These are phyloP conservation scores for Neolentinus lepideus DNA, from an alignment of 1,284 basidiomycete genomes.

Conservation along the genomic window DNA sequence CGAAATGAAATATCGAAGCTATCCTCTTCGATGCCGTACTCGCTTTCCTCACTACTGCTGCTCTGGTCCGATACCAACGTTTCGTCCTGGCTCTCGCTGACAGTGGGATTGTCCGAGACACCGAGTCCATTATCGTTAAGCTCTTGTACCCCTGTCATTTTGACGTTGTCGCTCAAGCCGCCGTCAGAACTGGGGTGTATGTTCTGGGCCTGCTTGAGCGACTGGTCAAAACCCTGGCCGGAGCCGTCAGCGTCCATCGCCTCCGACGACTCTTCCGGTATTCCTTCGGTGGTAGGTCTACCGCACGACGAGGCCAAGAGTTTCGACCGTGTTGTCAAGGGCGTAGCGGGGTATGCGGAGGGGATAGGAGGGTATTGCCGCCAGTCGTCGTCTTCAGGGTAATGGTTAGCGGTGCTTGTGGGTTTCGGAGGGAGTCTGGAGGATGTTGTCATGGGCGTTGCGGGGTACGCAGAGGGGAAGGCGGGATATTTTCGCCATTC, in stretches of 20 bases:
- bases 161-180: constrained; percentile 47
- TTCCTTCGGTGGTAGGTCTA: not conserved
- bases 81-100: not conserved
- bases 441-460: constrained; percentile 30
- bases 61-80: not conserved
- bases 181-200: constrained; percentile 48
- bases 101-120: not conserved
- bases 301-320: constrained; percentile 12
- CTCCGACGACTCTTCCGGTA: constrained; percentile 2
- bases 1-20: constrained; percentile 1
- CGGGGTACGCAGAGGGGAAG: constrained; percentile 44
- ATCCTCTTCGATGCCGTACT: constrained; percentile 1
- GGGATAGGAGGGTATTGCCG: constrained; percentile 44
- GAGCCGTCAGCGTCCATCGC: constrained; percentile 5
- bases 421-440: constrained; percentile 4
- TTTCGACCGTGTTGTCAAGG: constrained; percentile 18
- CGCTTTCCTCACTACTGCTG: not conserved
- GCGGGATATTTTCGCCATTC: constrained; percentile 42
- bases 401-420: constrained; percentile 11
- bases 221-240: constrained; percentile 48
- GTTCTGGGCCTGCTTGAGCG: constrained; percentile 57
- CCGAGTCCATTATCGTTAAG: constrained; percentile 14
- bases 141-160: constrained; percentile 14
- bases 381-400: constrained; percentile 27
- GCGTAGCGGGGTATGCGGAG: constrained; percentile 45